Percentiles rank a stretch among this genome's conserved stretches.
phyloP scores from a whole-genome alignment of 1,284 basidiomycete species.

The Mycosarcoma maydis region DNA sequence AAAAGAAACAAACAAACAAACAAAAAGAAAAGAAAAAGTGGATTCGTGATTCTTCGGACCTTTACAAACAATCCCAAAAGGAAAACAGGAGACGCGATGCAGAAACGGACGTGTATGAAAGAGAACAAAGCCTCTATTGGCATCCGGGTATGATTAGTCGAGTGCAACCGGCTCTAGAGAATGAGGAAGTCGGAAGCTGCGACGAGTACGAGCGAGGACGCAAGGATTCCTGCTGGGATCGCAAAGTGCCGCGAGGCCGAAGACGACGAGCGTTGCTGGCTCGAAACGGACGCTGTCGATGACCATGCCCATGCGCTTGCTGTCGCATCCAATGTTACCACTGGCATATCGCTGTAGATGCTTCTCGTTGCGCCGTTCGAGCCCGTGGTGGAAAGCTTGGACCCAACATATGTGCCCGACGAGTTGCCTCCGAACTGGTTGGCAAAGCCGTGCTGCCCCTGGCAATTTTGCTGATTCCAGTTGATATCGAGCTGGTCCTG shows the following conservation, averaged over 20 bases:
- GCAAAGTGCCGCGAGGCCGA: slow-evolving; percentile 11
- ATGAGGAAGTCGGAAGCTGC: slow-evolving; percentile 1
- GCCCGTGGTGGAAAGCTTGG: slow-evolving; percentile 21
- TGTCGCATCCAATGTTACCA: background rate
- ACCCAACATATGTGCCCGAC: slow-evolving; percentile 19
- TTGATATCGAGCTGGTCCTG: slow-evolving; percentile 23
- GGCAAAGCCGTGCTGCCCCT: slow-evolving; percentile 23
- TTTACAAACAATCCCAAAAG: slow-evolving; percentile 2
- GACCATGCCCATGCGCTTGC: slow-evolving; percentile 20
- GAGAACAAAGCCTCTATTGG: too few relatives aligned
- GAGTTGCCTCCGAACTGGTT: slow-evolving; percentile 20
- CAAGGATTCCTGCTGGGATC: slow-evolving; percentile 11
- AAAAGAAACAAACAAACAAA: slow-evolving; percentile 1
- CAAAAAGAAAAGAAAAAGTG: background rate
- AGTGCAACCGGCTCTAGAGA: too few relatives aligned
- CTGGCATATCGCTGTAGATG: slow-evolving; percentile 26
- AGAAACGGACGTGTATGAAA: too few relatives aligned
- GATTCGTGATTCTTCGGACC: background rate
- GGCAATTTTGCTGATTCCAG: slow-evolving; percentile 29
- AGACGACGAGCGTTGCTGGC: slow-evolving; percentile 15
- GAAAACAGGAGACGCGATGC: too few relatives aligned
- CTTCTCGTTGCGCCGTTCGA: slow-evolving; percentile 21
- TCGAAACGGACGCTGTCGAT: slow-evolving; percentile 8
- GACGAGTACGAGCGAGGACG: slow-evolving; percentile 6
- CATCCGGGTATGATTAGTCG: background rate